A percentile compares a stretch with the other conserved stretches of the same genome.
phyloP scores from a whole-genome alignment of 169 alveolate genomes.

The Babesia divergens region DNA sequence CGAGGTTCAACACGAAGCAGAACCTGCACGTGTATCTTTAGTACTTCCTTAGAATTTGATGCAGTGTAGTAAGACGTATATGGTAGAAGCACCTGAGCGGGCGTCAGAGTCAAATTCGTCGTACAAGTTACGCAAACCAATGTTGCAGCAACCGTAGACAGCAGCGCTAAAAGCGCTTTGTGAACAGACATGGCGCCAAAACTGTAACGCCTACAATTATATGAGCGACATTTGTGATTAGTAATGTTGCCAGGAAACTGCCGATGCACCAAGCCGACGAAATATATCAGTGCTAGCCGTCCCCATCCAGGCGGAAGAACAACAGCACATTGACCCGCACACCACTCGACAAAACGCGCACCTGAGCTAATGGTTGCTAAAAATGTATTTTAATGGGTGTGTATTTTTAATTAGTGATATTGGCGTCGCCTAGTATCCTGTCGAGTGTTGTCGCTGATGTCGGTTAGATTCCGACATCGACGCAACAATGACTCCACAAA shows the following conservation, averaged over 20 bases:
- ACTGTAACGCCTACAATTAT: neutral
- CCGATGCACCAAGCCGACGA: too few relatives aligned
- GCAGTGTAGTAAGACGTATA: slow-evolving; percentile 33
- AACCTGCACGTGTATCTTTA: slow-evolving; percentile 40
- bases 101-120: slow-evolving; percentile 22
- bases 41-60: neutral
- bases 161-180: slow-evolving; percentile 12
- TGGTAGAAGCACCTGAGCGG: slow-evolving; percentile 60
- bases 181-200: neutral
- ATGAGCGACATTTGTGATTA: neutral
- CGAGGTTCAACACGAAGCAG: slow-evolving; percentile 53
- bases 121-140: neutral
- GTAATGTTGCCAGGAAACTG: neutral
- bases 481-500: too few relatives aligned
- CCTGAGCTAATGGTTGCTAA: too few relatives aligned
- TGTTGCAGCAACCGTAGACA: slow-evolving; percentile 3
- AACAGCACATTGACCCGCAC: too few relatives aligned
- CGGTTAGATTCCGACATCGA: too few relatives aligned
- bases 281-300: too few relatives aligned
- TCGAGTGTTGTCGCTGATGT: too few relatives aligned
- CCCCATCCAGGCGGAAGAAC: too few relatives aligned
- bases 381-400: too few relatives aligned
- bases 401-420: too few relatives aligned
- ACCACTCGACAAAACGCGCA: too few relatives aligned
- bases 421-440: too few relatives aligned